Conservation (phyloP, 2,329 filamentous ascomycete species). For the Aureobasidium sp. region DNA sequence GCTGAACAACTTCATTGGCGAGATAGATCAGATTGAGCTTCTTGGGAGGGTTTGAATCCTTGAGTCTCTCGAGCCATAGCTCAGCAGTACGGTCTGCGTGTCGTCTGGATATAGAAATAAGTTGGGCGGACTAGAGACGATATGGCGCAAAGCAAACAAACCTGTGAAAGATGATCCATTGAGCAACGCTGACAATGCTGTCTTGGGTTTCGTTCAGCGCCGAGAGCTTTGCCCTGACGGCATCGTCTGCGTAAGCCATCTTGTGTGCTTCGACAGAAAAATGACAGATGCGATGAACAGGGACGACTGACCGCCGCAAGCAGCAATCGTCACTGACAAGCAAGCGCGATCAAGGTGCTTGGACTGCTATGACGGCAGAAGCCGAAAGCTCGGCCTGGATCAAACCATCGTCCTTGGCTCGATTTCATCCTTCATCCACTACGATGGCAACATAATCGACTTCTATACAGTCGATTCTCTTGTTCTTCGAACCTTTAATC, state of each 20-base stretch:
- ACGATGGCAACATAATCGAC: too few relatives aligned
- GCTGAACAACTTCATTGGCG: slow-evolving; percentile 93
- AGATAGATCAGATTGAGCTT: slow-evolving; percentile 88
- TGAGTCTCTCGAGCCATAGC: slow-evolving; percentile 83
- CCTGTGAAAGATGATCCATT: slow-evolving; percentile 99
- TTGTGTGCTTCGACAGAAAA: background rate
- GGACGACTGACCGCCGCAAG: background rate
- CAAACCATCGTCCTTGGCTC: too few relatives aligned
- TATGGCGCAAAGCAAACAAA: slow-evolving; percentile 31
- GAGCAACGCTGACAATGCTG: slow-evolving; percentile 88
- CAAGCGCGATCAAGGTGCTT: background rate
- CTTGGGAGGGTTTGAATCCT: slow-evolving; percentile 80
- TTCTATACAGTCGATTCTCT: too few relatives aligned
- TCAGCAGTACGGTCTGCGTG: slow-evolving; percentile 88
- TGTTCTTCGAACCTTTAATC: too few relatives aligned
- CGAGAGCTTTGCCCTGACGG: slow-evolving; percentile 88
- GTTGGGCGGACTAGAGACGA: background rate
- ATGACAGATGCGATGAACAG: background rate
- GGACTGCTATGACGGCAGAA: too few relatives aligned
- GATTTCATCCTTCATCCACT: too few relatives aligned
- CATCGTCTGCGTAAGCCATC: slow-evolving; percentile 96
- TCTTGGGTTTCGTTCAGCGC: slow-evolving; percentile 96
- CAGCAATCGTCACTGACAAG: background rate
- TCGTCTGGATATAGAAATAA: slow-evolving; percentile 50
- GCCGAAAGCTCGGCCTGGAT: too few relatives aligned